Base-by-base conservation (phyloP, 306 rosid species). In the Luffa acutangula region DNA sequence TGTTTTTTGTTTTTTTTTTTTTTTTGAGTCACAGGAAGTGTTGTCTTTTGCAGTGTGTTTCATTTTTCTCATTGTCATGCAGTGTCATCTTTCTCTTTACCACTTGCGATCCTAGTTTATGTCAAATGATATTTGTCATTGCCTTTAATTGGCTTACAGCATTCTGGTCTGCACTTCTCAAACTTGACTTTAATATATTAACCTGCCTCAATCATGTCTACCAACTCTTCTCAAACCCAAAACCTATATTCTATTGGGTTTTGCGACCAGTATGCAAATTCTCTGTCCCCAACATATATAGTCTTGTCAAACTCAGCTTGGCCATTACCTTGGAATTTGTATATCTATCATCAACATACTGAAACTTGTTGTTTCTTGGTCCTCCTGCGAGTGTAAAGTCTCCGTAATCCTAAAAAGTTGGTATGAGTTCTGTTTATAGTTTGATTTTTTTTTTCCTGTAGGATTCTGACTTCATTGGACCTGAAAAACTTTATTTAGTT, bases 11-110 rank as follows among this genome's bases (percentile, higher is more conserved):
- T 31, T 15, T 10, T 46, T n/a, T n/a, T 46, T n/a, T n/a, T 5
- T n/a, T 69, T 42, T 69, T 41, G 75, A 43, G 34, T 42, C 53
- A 42, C 75, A 69, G 53, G 75, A 69, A 69, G 34, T 69, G 75
- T 69, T 43, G 33, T 69, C 17, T 69, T 69, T 43, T n/a, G 75
- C 49, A 41, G 34, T 42, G 34, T 9, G 34, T 9, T 43, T 69
- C 76, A 20, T 45, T 43, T 20, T 20, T 3, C 10, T 21, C 39
- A 43, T 31, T 70, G 18, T 42, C 75, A 69, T 69, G 75, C 49
- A 66, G 4, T 66, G 52, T 21, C 34, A 67, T 67, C 75, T 70
- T 43, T 70, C 76, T 70, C 56, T 21, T 56, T 45, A 70, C 76
- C 51, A 21, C 11, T 45, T 21, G 5, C 51, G 21, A 70, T 21